Conservation (phyloP, 257 asterid species). For the Solanum tacnaense region DNA sequence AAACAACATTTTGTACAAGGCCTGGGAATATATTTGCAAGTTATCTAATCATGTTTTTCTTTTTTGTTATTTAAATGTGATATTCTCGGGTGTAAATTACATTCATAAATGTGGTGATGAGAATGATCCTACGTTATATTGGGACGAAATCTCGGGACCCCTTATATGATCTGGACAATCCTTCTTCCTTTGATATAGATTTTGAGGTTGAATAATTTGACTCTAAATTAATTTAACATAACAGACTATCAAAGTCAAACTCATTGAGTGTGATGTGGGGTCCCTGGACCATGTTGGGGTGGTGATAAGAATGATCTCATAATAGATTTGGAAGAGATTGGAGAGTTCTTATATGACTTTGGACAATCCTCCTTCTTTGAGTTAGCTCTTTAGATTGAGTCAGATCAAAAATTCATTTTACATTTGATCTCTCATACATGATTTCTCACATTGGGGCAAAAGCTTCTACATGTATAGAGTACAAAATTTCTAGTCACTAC, state of each 20-base stretch:
- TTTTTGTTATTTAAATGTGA: neutral
- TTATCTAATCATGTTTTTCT: neutral
- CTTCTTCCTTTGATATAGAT: no score
- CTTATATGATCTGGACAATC: no score
- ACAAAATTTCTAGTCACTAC: neutral
- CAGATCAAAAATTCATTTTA: no score
- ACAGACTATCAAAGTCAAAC: accelerated
- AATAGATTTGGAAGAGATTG: neutral
- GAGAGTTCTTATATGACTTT: neutral
- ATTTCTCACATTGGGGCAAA: neutral
- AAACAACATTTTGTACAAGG: neutral
- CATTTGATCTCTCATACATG: no score
- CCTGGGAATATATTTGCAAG: neutral
- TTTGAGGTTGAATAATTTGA: neutral
- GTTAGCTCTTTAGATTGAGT: neutral
- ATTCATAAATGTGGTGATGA: neutral
- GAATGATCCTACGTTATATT: neutral
- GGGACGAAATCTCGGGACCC: neutral
- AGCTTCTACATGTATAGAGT: neutral
- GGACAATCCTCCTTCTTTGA: neutral
- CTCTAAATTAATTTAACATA: no score
- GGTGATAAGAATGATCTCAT: neutral
- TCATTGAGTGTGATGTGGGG: neutral
- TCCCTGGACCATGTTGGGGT: neutral
- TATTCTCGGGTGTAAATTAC: neutral